phyloP scores from a whole-genome alignment of 495 filamentous ascomycete genomes.

The Emericellopsis terricola region DNA sequence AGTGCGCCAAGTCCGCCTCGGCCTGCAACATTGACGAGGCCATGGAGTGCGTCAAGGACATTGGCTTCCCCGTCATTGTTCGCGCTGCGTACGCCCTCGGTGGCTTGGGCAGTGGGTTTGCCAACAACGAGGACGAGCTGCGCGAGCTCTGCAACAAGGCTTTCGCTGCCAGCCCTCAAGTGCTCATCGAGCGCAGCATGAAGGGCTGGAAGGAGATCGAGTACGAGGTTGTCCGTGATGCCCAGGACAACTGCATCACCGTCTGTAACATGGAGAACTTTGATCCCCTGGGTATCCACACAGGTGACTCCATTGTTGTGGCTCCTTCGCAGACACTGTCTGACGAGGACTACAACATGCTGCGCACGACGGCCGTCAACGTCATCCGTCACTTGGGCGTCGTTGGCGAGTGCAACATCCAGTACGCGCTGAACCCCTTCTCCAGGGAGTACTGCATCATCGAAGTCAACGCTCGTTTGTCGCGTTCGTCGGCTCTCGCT shows the following conservation, averaged over 20 bases:
- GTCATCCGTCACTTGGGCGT: constrained; percentile 95
- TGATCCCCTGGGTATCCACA: constrained; percentile 94
- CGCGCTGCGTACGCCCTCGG: constrained; percentile 92
- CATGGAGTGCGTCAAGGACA: constrained; percentile 61
- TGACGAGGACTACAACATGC: constrained; percentile 98
- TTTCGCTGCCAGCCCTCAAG: constrained; percentile 86
- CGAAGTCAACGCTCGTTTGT: constrained; percentile 94
- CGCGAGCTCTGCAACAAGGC: constrained; percentile 87
- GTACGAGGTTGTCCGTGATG: constrained; percentile 95
- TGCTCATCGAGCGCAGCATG: constrained; percentile 94
- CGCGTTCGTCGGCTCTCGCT: constrained; percentile 82
- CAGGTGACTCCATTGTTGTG: constrained; percentile 95
- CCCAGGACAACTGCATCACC: constrained; percentile 94
- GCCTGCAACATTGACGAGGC: constrained; percentile 79
- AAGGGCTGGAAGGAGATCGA: constrained; percentile 99
- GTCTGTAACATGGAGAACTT: constrained; percentile 99
- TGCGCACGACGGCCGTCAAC: constrained; percentile 95
- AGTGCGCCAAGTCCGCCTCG: constrained; percentile 92
- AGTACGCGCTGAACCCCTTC: constrained; percentile 94
- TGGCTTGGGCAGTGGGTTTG: constrained; percentile 90
- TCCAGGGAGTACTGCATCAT: constrained; percentile 97
- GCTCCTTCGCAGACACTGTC: constrained; percentile 89
- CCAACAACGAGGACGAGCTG: constrained; percentile 73
- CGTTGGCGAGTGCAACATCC: constrained; percentile 96
- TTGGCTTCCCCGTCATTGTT: constrained; percentile 92